Conservation (phyloP, 2,329 filamentous ascomycete genomes). For the Bipolaris oryzae region DNA sequence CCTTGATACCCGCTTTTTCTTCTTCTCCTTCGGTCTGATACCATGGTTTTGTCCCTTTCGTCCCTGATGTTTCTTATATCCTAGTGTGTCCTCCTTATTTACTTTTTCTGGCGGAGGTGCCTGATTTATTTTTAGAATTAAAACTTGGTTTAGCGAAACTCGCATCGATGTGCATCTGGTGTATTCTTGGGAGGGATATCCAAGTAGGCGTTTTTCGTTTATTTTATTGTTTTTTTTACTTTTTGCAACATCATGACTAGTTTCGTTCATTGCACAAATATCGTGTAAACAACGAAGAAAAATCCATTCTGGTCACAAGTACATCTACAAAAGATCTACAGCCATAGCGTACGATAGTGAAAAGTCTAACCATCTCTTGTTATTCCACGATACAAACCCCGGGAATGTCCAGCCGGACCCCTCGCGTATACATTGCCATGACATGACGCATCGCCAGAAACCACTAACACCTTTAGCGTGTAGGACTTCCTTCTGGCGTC, state of each 20-base stretch:
- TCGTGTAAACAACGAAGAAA: no score
- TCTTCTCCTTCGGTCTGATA: neutral
- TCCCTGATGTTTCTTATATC: neutral
- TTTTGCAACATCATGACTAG: no score
- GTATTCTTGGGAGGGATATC: no score
- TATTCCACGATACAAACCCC: no score
- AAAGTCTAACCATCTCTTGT: neutral
- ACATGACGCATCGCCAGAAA: neutral
- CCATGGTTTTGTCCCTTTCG: neutral
- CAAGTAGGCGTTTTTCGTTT: no score
- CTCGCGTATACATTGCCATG: no score
- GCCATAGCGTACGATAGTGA: neutral
- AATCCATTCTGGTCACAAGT: neutral
- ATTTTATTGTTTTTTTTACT: no score
- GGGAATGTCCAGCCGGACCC: no score
- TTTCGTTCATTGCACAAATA: no score
- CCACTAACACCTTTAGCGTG: neutral
- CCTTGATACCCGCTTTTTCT: conserved; percentile 7
- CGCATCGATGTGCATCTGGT: no score
- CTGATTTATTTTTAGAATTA: no score
- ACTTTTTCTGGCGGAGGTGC: neutral
- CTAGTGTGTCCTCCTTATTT: neutral
- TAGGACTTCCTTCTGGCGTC: neutral
- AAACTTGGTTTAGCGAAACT: no score
- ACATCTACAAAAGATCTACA: neutral